phyloP scores from a whole-genome alignment of 257 asterid species.

The Coffea canephora region DNA sequence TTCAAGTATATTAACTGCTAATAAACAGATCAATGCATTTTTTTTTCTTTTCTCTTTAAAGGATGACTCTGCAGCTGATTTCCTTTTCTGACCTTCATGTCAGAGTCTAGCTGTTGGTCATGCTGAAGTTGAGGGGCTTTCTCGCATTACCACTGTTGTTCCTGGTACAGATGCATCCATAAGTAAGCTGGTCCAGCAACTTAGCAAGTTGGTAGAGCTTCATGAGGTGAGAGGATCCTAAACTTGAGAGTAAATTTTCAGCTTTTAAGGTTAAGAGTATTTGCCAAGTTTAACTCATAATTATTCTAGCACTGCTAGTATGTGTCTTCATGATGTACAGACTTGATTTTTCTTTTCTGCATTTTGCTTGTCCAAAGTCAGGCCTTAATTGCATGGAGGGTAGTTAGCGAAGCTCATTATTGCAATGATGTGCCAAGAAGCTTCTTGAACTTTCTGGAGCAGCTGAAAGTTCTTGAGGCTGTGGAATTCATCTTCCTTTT shows the following conservation, averaged over 20 bases:
- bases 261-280: neutral
- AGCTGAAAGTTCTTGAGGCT: no score
- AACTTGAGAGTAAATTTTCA: neutral
- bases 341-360: neutral
- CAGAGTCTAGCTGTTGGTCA: conserved; percentile 99
- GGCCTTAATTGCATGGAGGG: neutral
- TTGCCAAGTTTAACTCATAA: neutral
- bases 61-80: conserved; percentile 11
- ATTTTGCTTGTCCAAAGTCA: neutral
- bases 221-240: conserved; percentile 67
- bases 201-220: conserved; percentile 78
- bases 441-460: neutral
- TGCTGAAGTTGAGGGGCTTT: conserved; percentile 88
- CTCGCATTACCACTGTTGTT: conserved; percentile 98
- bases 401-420: neutral
- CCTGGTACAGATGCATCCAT: conserved; percentile 95
- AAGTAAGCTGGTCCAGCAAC: conserved; percentile 79
- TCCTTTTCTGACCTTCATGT: conserved; percentile 22
- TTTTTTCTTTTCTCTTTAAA: conserved; percentile 1
- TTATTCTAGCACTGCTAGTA: neutral
- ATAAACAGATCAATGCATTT: neutral
- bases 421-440: neutral
- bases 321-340: neutral
- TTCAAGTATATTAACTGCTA: conserved; percentile 52
- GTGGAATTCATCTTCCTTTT: neutral